phyloP scores from a whole-genome alignment of 225 moss, liverwort and hornwort genomes.

The Antitrichia curtipendula region DNA sequence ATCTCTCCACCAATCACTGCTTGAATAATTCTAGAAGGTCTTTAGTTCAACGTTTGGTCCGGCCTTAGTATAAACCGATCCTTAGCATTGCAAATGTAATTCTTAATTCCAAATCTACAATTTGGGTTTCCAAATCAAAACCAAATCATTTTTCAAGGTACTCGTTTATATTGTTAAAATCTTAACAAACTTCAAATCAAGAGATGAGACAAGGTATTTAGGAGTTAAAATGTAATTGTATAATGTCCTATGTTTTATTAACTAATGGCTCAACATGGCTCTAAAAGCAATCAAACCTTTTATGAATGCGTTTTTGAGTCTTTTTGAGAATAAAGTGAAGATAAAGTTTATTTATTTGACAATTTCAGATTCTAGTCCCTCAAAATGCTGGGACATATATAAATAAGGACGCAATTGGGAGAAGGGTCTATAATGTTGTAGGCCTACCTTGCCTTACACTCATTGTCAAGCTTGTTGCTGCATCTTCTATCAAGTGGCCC shows the following conservation, averaged over 20 bases:
- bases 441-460: neutral
- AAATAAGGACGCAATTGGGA: accelerated
- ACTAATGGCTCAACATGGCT: too few species aligned
- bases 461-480: neutral
- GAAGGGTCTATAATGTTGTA: too few species aligned
- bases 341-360: too few species aligned
- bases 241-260: neutral
- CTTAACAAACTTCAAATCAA: neutral
- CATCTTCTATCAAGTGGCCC: neutral
- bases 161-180: neutral
- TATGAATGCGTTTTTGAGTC: accelerated
- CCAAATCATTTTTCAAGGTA: neutral
- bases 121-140: neutral
- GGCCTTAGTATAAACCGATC: too few species aligned
- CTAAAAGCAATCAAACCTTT: neutral
- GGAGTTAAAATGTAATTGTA: too few species aligned
- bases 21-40: too few species aligned
- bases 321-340: too few species aligned
- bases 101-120: neutral
- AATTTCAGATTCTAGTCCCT: too few species aligned
- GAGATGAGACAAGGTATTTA: neutral
- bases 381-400: too few species aligned
- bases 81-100: neutral
- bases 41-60: too few species aligned
- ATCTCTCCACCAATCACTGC: too few species aligned